Evolutionary conservation across 2,329 filamentous ascomycete genomes (phyloP), one percentile per base, ranked within the genome.

Genomic region (Coleophoma cylindrospora): DNA sequence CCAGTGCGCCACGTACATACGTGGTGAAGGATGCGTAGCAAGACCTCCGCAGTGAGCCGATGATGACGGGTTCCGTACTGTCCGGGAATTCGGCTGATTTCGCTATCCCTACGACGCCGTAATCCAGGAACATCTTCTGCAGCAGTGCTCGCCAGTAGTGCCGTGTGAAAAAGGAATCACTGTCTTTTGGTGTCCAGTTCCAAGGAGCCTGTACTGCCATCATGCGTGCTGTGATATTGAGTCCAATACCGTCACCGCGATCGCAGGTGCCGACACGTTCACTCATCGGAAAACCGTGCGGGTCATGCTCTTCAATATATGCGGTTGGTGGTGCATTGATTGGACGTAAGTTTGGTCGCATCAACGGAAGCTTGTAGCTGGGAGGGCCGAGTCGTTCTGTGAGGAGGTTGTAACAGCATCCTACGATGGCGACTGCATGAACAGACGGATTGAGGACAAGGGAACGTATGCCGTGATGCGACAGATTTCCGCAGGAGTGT

Each of bases 181-280:
- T 95, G 53, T 96, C 91, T 27, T 77, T 73, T 21, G 76, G 74
- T 2, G 87, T 87, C 94, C 94, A 99, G 71, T 99, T 99, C 52
- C 84, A 77, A 1, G 94, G 91, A 8, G 94, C 94, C 71, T 99
- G 94, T 45, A 95, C 91, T 3, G 92, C 92, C 92, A 97, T 96
- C 87, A 96, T 96, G 41, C 94, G 83, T 1, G 94, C 91, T 4
- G 94, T 99, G 64, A 97, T 96, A 68, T 99, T 97, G 50, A 97
- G 76, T 21, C 89, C 80, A 43, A 97, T 76, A 2, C 91, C 90
- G 21, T 67, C 66, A 14, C 69, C 72, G 17, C 15, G 14, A 17
- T 73, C 68, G 59, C 86, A 79, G 3, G 67, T 81, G 68, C 63
- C 76, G 45, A 96, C 74, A 13, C 77, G 79, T 41, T 84, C 74